phyloP scores from a whole-genome alignment of 345 rosid genomes.

The Physaria fendleri region DNA sequence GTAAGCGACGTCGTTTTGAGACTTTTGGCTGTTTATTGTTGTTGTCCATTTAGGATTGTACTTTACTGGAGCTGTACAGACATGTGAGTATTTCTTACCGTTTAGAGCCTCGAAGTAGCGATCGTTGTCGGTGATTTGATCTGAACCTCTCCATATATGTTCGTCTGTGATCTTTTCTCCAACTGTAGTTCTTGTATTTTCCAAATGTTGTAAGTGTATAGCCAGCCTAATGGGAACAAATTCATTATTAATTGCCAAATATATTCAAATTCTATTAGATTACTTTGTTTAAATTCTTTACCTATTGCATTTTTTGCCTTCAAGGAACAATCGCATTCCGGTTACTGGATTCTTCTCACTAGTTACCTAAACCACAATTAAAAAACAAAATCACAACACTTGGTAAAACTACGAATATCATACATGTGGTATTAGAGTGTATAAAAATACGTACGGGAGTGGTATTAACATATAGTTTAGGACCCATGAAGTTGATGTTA shows the following conservation, averaged over 20 bases:
- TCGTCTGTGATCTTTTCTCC: constrained; percentile 47
- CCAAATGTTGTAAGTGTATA: constrained; percentile 69
- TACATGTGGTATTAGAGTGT: not conserved
- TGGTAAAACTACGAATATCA: not conserved
- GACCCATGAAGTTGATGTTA: constrained; percentile 65
- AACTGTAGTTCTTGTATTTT: constrained; percentile 43
- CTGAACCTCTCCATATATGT: constrained; percentile 62
- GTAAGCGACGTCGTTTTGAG: constrained; percentile 38
- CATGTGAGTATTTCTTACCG: constrained; percentile 58
- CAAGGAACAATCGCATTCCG: constrained; percentile 79
- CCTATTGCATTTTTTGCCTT: constrained; percentile 93
- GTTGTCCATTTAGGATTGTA: constrained; percentile 48
- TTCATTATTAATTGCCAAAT: not conserved
- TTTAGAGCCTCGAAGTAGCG: constrained; percentile 52
- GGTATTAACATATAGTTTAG: constrained; percentile 79
- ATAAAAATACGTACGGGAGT: constrained; percentile 40
- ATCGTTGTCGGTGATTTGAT: constrained; percentile 26
- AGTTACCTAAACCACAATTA: constrained; percentile 52
- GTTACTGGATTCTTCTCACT: constrained; percentile 57
- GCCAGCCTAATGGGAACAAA: constrained; percentile 49
- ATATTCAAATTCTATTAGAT: too few species aligned
- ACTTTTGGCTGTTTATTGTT: not conserved
- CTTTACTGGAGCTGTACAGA: constrained; percentile 70
- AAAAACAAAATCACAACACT: not conserved
- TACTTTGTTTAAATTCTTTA: constrained; percentile 15